phyloP scores from a whole-genome alignment of 345 rosid species.

The Camelina hispida region DNA sequence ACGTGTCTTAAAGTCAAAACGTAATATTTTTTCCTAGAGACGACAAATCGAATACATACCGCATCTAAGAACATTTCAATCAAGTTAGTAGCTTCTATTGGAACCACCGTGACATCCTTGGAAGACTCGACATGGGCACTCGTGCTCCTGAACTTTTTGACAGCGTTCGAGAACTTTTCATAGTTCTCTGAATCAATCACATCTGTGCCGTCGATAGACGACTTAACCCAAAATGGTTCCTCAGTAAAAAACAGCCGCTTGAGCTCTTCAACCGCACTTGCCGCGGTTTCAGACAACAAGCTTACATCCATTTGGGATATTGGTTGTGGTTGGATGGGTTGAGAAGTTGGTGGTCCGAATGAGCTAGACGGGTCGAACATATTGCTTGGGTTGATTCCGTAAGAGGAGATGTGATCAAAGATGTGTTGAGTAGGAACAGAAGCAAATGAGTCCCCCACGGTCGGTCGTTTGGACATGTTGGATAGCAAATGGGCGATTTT shows the following conservation, averaged over 20 bases:
- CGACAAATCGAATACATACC: slow-evolving; percentile 38
- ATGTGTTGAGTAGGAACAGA: slow-evolving; percentile 4
- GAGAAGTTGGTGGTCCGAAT: not conserved
- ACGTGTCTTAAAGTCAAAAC: not conserved
- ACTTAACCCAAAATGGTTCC: slow-evolving; percentile 64
- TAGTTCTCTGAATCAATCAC: slow-evolving; percentile 51
- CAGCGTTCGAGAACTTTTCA: slow-evolving; percentile 45
- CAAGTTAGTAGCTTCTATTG: slow-evolving; percentile 50
- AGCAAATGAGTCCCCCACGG: slow-evolving; percentile 26
- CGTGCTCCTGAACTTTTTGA: slow-evolving; percentile 41
- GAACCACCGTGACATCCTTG: slow-evolving; percentile 50
- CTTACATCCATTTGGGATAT: slow-evolving; percentile 46
- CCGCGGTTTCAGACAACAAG: slow-evolving; percentile 51
- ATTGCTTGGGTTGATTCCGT: not conserved
- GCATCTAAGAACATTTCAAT: slow-evolving; percentile 57
- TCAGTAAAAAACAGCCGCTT: slow-evolving; percentile 47
- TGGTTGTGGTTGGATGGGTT: slow-evolving; percentile 18
- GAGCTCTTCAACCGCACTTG: slow-evolving; percentile 61
- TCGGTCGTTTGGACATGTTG: slow-evolving; percentile 46
- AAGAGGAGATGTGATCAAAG: slow-evolving; percentile 5
- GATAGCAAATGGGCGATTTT: slow-evolving; percentile 44
- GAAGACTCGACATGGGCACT: slow-evolving; percentile 69
- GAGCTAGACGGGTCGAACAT: not conserved
- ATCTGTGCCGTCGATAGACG: slow-evolving; percentile 44
- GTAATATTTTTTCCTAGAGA: not conserved